Evolutionary conservation across 805 yeast species (phyloP), one percentile per base, ranked within the genome.

Genomic region (Candida multigemmis): DNA sequence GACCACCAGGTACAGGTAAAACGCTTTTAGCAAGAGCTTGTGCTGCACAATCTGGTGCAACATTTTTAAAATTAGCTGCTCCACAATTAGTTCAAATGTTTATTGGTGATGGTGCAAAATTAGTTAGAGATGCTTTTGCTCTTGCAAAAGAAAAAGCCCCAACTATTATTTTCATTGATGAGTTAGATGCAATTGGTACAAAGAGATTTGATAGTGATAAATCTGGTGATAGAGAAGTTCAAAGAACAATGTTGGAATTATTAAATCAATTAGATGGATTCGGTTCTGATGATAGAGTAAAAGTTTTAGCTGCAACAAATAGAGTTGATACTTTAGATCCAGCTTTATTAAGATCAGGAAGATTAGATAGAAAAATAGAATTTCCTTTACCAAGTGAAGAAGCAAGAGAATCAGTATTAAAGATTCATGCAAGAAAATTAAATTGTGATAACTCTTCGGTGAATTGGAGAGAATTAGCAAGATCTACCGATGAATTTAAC

Each of bases 241-340:
- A 61, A 37, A 48, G 68, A 49, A 61, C 68, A 28, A 61, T 61
- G 68, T 61, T 61, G 63, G 68, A 61, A 42, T 50, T 61, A 35
- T 59, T 61, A 36, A 61, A 61, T 41, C 68, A 61, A 41, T 53
- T 61, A 56, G 99, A 91, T 61, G 99, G 99, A 25, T 91, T 91
- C 50, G 95, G 93, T 17, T 81, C 94, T 14, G 97, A 91, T 57
- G 98, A 91, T 50, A 68, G 96, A 39, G 98, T 91, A 31, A 91
- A 91, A 58, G 97, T 91, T 23, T 68, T 91, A 38, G 97, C 97
- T 9, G 99, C 99, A 22, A 91, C 99, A 3, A 91, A 91, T 56
- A 79, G 98, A 65, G 96, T 91, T 21, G 99, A 91, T 51, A 94
- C 87, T 9, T 68, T 91, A 44, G 99, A 91, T 62, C 99, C 98